These are phyloP conservation scores for Phytopythium helicoides DNA, from an alignment of 352 stramenopile genomes.

Conservation along the genomic window DNA sequence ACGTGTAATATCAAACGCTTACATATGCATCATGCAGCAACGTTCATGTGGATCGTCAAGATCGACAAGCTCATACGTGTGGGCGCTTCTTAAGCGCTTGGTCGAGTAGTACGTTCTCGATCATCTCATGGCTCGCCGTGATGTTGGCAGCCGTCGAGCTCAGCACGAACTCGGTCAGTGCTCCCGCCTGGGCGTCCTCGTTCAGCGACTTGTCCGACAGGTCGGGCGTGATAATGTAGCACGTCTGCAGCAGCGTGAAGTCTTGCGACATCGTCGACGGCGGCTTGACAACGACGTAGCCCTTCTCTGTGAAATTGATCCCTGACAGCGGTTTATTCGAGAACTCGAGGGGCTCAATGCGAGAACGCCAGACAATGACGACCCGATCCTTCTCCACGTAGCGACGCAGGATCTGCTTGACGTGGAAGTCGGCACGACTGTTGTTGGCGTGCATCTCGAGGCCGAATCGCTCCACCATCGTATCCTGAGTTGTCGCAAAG, in stretches of 20 bases:
- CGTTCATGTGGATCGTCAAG: too few relatives aligned
- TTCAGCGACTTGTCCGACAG: slow-evolving; percentile 23
- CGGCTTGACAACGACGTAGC: slow-evolving; percentile 54
- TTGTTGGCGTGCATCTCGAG: slow-evolving; percentile 53
- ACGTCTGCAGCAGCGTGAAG: slow-evolving; percentile 46
- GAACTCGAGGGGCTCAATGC: slow-evolving; percentile 48
- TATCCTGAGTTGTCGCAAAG: slow-evolving; percentile 41
- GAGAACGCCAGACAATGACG: slow-evolving; percentile 55
- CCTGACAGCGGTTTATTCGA: slow-evolving; percentile 29
- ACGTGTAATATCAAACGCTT: background rate
- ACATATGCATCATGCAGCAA: background rate
- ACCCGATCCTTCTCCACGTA: slow-evolving; percentile 60
- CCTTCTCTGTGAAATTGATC: slow-evolving; percentile 41
- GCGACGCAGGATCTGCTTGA: slow-evolving; percentile 59
- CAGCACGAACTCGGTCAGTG: slow-evolving; percentile 42
- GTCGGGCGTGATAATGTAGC: slow-evolving; percentile 42
- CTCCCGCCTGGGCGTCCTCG: slow-evolving; percentile 24
- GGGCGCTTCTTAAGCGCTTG: slow-evolving; percentile 9
- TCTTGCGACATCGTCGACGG: slow-evolving; percentile 26
- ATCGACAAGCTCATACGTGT: background rate
- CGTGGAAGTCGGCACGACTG: slow-evolving; percentile 43
- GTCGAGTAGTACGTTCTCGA: slow-evolving; percentile 47
- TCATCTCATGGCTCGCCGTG: slow-evolving; percentile 34
- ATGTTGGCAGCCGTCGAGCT: slow-evolving; percentile 32
- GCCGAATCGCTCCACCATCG: slow-evolving; percentile 54